Evolutionary conservation across 2,329 filamentous ascomycete species (phyloP).

Genomic region (Raffaelea arxii): DNA sequence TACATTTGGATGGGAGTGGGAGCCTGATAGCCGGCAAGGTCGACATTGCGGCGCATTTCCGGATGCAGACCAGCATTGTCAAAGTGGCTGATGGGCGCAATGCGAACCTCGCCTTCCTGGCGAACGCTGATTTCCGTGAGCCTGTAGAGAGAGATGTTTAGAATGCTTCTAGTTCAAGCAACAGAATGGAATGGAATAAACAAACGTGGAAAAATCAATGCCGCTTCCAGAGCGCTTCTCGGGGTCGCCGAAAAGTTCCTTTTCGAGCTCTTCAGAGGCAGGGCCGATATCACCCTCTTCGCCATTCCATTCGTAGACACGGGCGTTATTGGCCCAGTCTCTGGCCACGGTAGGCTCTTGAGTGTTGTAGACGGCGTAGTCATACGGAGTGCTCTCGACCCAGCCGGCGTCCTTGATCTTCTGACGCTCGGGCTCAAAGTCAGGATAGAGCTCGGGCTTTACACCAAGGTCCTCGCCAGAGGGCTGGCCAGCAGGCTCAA

Average conservation of each 20-base stretch:
- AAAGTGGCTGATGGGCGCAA: conserved; percentile 49
- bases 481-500: neutral
- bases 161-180: neutral
- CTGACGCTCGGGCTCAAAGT: conserved; percentile 14
- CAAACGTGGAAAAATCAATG: conserved; percentile 45
- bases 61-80: conserved; percentile 77
- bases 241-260: conserved; percentile 59
- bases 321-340: conserved; percentile 45
- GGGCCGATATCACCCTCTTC: conserved; percentile 83
- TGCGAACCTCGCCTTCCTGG: conserved; percentile 46
- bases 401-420: conserved; percentile 28
- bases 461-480: conserved; percentile 6
- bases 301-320: conserved; percentile 73
- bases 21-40: conserved; percentile 56
- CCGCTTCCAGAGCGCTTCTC: conserved; percentile 40
- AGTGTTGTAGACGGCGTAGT: conserved; percentile 32
- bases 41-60: conserved; percentile 67
- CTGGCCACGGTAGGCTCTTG: conserved; percentile 10
- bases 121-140: conserved; percentile 43
- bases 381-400: conserved; percentile 33
- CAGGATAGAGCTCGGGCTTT: conserved; percentile 10
- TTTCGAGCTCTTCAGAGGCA: conserved; percentile 58
- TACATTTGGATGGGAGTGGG: conserved; percentile 87
- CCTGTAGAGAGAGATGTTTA: conserved; percentile 24
- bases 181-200: neutral